Evolutionary conservation across 116 monocot genomes (phyloP).

Genomic region (Dioscorea cayenensis): DNA sequence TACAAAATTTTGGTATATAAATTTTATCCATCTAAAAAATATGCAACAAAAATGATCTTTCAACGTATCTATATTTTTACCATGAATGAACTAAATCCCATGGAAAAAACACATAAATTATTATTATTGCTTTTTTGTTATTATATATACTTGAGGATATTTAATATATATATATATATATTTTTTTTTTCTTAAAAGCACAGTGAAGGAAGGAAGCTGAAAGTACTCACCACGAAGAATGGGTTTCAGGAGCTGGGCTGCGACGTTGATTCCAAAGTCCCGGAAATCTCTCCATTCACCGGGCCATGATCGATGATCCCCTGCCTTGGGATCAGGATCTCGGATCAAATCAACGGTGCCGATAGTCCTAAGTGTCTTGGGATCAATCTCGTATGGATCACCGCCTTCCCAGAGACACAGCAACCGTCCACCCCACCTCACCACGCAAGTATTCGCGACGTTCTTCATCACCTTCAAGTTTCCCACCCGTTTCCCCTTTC

Average conservation of each 20-base stretch:
- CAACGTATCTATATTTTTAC: too few species aligned
- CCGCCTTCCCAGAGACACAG: constrained; percentile 93
- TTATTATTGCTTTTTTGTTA: too few species aligned
- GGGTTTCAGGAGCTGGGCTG: constrained; percentile 44
- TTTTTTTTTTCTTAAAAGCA: too few species aligned
- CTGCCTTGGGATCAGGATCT: not conserved
- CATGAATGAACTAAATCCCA: too few species aligned
- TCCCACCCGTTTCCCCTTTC: constrained; percentile 46
- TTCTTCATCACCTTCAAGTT: constrained; percentile 96
- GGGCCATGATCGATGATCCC: not conserved
- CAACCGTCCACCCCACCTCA: constrained; percentile 53
- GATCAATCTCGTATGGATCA: constrained; percentile 67
- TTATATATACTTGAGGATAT: too few species aligned
- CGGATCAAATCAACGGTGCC: constrained; percentile 39
- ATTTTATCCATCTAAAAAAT: too few species aligned
- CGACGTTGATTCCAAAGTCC: constrained; percentile 47
- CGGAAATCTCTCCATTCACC: not conserved
- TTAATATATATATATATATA: too few species aligned
- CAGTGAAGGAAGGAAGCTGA: too few species aligned
- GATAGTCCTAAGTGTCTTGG: constrained; percentile 41
- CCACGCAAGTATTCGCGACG: constrained; percentile 82
- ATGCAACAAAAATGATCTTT: too few species aligned
- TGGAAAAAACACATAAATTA: too few species aligned
- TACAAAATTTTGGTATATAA: too few species aligned
- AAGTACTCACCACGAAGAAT: constrained; percentile 35